Conservation (phyloP, 1,284 basidiomycete genomes). For the Boletus mariae region DNA sequence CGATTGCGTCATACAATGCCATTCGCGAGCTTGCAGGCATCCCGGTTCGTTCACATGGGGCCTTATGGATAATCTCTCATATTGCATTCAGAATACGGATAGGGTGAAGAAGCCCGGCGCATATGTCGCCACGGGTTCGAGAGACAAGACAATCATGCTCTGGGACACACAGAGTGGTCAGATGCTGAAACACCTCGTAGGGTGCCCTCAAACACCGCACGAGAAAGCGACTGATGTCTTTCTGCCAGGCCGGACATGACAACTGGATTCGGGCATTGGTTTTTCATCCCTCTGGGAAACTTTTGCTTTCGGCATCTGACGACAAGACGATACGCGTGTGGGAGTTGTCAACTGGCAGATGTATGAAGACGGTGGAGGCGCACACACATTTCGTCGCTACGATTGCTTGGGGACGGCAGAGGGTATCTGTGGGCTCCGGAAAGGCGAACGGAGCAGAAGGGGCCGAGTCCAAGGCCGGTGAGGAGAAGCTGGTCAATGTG, state of each 20-base stretch:
- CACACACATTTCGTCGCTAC: slow-evolving; percentile 84
- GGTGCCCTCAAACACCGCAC: slow-evolving; percentile 14
- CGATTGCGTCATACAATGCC: slow-evolving; percentile 66
- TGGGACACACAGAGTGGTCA: slow-evolving; percentile 84
- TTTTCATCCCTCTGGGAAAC: slow-evolving; percentile 85
- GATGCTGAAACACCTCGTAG: slow-evolving; percentile 59
- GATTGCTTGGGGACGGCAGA: slow-evolving; percentile 77
- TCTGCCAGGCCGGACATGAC: slow-evolving; percentile 64
- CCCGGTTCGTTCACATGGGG: slow-evolving; percentile 40
- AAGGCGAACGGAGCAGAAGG: slow-evolving; percentile 39
- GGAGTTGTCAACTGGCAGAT: slow-evolving; percentile 81
- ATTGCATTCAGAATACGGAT: slow-evolving; percentile 40
- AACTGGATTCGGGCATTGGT: slow-evolving; percentile 83
- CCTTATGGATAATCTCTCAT: slow-evolving; percentile 7
- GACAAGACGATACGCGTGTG: slow-evolving; percentile 89
- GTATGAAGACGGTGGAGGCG: slow-evolving; percentile 80
- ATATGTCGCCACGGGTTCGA: slow-evolving; percentile 78
- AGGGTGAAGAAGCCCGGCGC: slow-evolving; percentile 44
- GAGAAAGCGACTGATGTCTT: slow-evolving; percentile 11
- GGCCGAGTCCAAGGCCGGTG: slow-evolving; percentile 31
- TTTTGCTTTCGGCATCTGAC: slow-evolving; percentile 83
- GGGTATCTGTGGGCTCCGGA: slow-evolving; percentile 25
- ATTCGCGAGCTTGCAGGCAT: slow-evolving; percentile 78
- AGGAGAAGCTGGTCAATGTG: slow-evolving; percentile 70
- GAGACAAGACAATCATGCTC: slow-evolving; percentile 85